phyloP scores from a whole-genome alignment of 768 basidiomycete genomes.

The Lactarius akahatsu region DNA sequence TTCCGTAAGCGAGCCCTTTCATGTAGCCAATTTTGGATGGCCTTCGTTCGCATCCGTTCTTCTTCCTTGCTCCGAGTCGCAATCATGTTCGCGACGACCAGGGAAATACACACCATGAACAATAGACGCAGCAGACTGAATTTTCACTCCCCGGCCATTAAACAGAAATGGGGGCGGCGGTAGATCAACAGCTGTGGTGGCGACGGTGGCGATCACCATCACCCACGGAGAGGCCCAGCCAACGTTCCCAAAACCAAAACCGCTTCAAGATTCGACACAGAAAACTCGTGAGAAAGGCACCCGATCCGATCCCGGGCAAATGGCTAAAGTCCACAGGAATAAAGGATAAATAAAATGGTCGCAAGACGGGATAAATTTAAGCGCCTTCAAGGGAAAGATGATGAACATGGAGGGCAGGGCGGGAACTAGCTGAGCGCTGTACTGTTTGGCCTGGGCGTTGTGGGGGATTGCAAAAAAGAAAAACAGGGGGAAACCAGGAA shows the following conservation, averaged over 20 bases:
- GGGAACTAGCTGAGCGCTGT: slow-evolving; percentile 25
- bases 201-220: slow-evolving; percentile 1
- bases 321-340: slow-evolving; percentile 13
- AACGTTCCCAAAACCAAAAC: slow-evolving; percentile 13
- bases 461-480: slow-evolving; percentile 19
- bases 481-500: slow-evolving; percentile 15
- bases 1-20: slow-evolving; percentile 22
- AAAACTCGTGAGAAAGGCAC: slow-evolving; percentile 27
- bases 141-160: not conserved
- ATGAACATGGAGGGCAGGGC: slow-evolving; percentile 14
- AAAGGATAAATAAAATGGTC: slow-evolving; percentile 10
- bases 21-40: slow-evolving; percentile 30
- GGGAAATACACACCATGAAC: not conserved
- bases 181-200: not conserved
- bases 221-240: not conserved
- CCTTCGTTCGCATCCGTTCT: slow-evolving; percentile 25
- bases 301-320: slow-evolving; percentile 14
- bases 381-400: slow-evolving; percentile 20
- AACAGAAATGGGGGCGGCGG: not conserved
- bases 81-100: slow-evolving; percentile 15
- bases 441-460: slow-evolving; percentile 24
- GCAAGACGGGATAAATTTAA: slow-evolving; percentile 15
- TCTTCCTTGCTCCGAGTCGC: slow-evolving; percentile 29
- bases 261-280: slow-evolving; percentile 20
- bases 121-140: not conserved